A percentile compares a stretch with the other conserved stretches of the same genome.
Evolutionary conservation across 441 rosid species (phyloP).

Genomic region (Euphorbia corollata): DNA sequence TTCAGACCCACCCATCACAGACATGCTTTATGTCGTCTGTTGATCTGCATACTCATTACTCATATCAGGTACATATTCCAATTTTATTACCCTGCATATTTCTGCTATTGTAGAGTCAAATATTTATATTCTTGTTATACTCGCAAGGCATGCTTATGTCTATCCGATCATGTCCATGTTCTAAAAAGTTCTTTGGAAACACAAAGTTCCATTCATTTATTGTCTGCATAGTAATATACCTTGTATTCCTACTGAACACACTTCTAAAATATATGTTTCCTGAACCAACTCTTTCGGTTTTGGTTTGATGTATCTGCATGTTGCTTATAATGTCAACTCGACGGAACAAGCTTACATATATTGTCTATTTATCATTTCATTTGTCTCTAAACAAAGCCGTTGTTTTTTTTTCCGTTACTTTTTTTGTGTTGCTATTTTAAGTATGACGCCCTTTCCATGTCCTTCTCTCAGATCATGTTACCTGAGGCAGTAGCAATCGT

Average conservation of each 20-base stretch:
- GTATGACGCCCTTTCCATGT: constrained; percentile 1
- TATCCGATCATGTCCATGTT: background rate
- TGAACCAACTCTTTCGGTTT: background rate
- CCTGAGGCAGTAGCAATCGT: constrained; percentile 95
- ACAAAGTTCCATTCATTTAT: background rate
- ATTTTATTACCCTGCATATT: background rate
- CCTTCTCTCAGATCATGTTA: constrained; percentile 59
- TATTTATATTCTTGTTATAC: background rate
- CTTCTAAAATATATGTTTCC: background rate
- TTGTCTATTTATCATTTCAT: background rate
- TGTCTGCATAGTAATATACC: background rate
- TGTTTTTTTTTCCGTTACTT: background rate
- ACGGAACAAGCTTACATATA: background rate
- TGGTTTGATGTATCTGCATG: background rate
- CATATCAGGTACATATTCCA: constrained; percentile 53
- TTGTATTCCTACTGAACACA: background rate
- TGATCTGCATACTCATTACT: constrained; percentile 96
- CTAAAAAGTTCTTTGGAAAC: background rate
- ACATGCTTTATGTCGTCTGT: constrained; percentile 98
- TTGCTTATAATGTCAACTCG: background rate
- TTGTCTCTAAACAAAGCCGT: background rate
- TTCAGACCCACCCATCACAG: constrained; percentile 94
- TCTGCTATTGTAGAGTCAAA: background rate
- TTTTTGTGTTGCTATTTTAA: background rate
- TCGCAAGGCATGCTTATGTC: background rate